Evolutionary conservation across 345 rosid genomes (phyloP), one percentile per base, ranked within the genome.

Genomic region (Populus pruinosa): DNA sequence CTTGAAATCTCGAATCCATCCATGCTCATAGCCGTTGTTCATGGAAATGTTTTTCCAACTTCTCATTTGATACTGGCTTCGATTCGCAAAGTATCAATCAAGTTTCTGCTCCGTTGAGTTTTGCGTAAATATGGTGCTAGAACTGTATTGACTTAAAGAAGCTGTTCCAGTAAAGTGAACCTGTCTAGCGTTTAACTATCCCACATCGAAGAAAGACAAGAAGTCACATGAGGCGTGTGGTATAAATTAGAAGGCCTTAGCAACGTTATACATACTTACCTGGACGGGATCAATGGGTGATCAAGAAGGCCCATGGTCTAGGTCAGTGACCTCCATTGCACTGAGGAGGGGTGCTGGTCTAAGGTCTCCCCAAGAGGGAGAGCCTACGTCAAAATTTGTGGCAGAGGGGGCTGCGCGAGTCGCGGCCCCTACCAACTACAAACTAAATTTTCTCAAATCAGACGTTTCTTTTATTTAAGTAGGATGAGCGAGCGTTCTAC

Each of bases 311-410:
- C n/a, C 55, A 77, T 68, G 69, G 72, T 76, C 75, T 77, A 77
- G 78, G 66, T 17, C 16, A 0, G 84, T 81, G 84, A n/a, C 75
- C 39, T 77, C 72, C 80, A 81, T 76, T 76, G 83, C 77, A 81
- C 77, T 1, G 0, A 0, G 70, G 83, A 72, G 55, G 80, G 77
- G 80, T 43, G 73, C 11, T 55, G 62, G 25, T 47, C 70, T 72
- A 78, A 75, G 81, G 83, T 80, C 86, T 80, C 69, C 68, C 33
- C 62, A 5, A 5, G 61, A 16, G 33, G 80, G 77, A 77, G 84
- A 81, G 82, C 83, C 82, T 81, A 76, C 82, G 84, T 84, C 84
- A 69, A 64, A 71, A 81, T 81, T 84, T 84, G 84, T 81, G 81
- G 55, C 50, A 74, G 82, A 0, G 77, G 84, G 84, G 83, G 75